Conservation (phyloP, 2,329 filamentous ascomycete species). For the Pseudocercospora macadamiae region DNA sequence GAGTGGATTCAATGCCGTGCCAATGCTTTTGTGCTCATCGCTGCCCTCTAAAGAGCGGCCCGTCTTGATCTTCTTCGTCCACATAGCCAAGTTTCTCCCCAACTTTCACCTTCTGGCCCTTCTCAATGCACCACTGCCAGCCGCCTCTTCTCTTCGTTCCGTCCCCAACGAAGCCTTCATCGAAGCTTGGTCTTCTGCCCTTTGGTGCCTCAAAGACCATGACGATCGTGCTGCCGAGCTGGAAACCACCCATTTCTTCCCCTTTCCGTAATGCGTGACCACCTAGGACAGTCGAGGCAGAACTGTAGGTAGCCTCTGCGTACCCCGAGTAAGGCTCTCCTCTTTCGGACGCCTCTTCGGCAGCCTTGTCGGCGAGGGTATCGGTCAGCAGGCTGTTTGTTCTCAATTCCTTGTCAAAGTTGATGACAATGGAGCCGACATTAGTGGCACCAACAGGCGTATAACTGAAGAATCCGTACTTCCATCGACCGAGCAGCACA, state of each 20-base stretch:
- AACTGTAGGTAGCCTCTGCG: slow-evolving; percentile 84
- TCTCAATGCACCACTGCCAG: slow-evolving; percentile 84
- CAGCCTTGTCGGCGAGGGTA: slow-evolving; percentile 84
- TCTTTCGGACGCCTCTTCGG: slow-evolving; percentile 72
- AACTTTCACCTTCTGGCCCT: slow-evolving; percentile 86
- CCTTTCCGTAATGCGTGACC: slow-evolving; percentile 84
- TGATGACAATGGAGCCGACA: slow-evolving; percentile 93
- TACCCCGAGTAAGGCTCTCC: slow-evolving; percentile 90
- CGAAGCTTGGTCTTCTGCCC: slow-evolving; percentile 58
- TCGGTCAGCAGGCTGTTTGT: slow-evolving; percentile 93
- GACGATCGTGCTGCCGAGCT: slow-evolving; percentile 91
- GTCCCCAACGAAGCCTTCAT: slow-evolving; percentile 59
- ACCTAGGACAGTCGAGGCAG: slow-evolving; percentile 73
- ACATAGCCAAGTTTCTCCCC: slow-evolving; percentile 83
- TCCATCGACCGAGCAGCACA: slow-evolving; percentile 89
- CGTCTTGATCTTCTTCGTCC: slow-evolving; percentile 37
- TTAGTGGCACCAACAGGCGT: slow-evolving; percentile 96
- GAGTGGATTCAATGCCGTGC: neutral
- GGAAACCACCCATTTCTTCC: slow-evolving; percentile 98
- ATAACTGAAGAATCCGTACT: slow-evolving; percentile 96
- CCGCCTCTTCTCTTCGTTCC: slow-evolving; percentile 62
- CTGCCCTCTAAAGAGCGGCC: neutral
- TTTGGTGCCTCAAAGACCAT: slow-evolving; percentile 93
- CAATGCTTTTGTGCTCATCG: neutral
- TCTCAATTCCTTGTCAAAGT: slow-evolving; percentile 92